Evolutionary conservation across 768 basidiomycete genomes (phyloP), one percentile per base, ranked within the genome.

Genomic region (Candolleomyces efflorescens): DNA sequence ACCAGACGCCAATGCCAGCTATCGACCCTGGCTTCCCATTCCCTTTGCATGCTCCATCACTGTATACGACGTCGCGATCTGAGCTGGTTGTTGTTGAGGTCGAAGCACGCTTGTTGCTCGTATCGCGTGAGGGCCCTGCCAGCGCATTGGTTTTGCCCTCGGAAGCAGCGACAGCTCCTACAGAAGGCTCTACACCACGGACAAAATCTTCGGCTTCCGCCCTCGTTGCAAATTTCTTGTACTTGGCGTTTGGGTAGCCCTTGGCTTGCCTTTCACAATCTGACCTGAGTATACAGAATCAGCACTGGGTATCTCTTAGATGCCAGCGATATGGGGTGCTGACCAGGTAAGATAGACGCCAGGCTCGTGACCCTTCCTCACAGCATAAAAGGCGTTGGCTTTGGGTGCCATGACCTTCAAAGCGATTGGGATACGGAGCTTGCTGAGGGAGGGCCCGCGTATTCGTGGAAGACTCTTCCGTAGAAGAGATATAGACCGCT

Each of bases 1-100:
- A 98, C 84, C 86, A 98, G 0, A 98, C 91, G 0, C 95, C 95
- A 44, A 94, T 72, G 1, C 95, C 95, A 0, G 92, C 95, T 43
- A 81, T 62, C 0, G 89, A 80, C 1, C 80, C 83, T 2, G 26
- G 27, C 65, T 84, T 72, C 0, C 95, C 95, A 66, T 98, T 98
- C 2, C 86, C 84, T 65, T 82, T 83, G 62, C 92, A 94, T 5
- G 93, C 89, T 11, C 95, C 95, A 69, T 98, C 95, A 18, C 81
- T 87, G 64, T 92, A 96, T 1, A 94, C 94, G 12, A 89, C 73
- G 54, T 76, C 71, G 63, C 32, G 67, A 75, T 32, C 55, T 64
- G 6, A 56, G 59, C 54, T 74, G 74, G 26, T 75, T 32, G 32
- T 32, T 7, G 32, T 32, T 32, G 32, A 32, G 1, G 32, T 32